A percentile compares a stretch with the other conserved stretches of the same genome.
phyloP scores from a whole-genome alignment of 1,284 basidiomycete genomes.

The Puccinia polysora region DNA sequence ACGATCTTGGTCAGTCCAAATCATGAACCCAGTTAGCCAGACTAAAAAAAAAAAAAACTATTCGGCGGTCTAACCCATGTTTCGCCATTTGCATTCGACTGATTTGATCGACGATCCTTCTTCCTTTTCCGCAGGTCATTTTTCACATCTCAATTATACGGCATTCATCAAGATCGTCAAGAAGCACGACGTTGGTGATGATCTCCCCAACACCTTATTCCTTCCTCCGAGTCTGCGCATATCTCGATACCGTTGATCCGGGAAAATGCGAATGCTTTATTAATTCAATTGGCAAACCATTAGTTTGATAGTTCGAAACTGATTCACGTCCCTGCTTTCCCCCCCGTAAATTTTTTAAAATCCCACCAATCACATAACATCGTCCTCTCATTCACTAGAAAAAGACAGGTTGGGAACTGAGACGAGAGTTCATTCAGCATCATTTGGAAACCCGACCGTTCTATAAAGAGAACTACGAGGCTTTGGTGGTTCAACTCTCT shows the following conservation, averaged over 20 bases:
- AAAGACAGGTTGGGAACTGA: conserved; percentile 60
- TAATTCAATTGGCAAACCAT: no score
- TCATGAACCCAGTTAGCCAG: no score
- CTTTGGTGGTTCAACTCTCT: conserved; percentile 92
- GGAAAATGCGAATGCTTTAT: no score
- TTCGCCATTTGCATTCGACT: no score
- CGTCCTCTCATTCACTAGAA: conserved; percentile 53
- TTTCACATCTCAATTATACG: conserved; percentile 59
- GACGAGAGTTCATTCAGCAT: conserved; percentile 68
- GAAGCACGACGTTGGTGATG: conserved; percentile 77
- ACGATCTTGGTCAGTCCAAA: conserved; percentile 88
- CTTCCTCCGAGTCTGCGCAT: no score
- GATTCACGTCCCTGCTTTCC: no score
- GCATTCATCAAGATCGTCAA: conserved; percentile 99
- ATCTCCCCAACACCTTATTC: no score
- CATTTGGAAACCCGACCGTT: conserved; percentile 93
- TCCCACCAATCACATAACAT: background rate
- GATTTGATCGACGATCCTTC: no score
- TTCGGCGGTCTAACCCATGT: no score
- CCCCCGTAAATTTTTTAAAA: background rate
- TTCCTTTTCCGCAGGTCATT: conserved; percentile 46
- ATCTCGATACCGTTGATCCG: no score
- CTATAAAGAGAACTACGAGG: conserved; percentile 73
- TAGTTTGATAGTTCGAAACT: no score
- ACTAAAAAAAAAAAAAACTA: no score